phyloP scores from a whole-genome alignment of 257 asterid species.

The Sherardia arvensis region DNA sequence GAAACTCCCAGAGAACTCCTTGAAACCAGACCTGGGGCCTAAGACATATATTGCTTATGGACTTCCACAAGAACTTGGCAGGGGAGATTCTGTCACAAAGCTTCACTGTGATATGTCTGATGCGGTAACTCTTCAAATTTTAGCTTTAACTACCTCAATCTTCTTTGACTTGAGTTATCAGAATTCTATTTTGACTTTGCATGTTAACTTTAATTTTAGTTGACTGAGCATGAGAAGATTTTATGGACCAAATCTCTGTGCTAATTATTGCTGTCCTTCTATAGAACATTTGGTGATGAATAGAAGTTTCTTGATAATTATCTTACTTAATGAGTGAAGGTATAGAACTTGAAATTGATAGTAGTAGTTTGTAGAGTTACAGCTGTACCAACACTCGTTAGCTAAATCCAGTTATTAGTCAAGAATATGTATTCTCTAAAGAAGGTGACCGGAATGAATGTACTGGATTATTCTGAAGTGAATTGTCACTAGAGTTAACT shows the following conservation, averaged over 20 bases:
- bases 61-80: constrained; percentile 61
- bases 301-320: too few relatives aligned
- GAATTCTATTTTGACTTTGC: too few relatives aligned
- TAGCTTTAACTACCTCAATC: neutral
- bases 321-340: too few relatives aligned
- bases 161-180: neutral
- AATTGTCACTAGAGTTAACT: too few relatives aligned
- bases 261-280: neutral
- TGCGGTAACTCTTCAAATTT: constrained; percentile 39
- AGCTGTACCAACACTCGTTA: too few relatives aligned
- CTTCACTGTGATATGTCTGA: constrained; percentile 93
- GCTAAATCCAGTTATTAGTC: too few relatives aligned
- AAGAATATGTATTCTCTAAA: too few relatives aligned
- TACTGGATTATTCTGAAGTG: too few relatives aligned
- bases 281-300: too few relatives aligned
- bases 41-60: constrained; percentile 94
- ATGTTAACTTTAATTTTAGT: neutral
- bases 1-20: constrained; percentile 38
- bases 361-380: neutral
- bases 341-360: neutral
- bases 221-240: neutral
- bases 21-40: constrained; percentile 92
- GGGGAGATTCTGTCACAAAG: constrained; percentile 91
- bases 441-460: too few relatives aligned
- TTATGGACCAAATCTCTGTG: neutral